Evolutionary conservation across 1,284 basidiomycete genomes (phyloP).

Genomic region (Malassezia equina): DNA sequence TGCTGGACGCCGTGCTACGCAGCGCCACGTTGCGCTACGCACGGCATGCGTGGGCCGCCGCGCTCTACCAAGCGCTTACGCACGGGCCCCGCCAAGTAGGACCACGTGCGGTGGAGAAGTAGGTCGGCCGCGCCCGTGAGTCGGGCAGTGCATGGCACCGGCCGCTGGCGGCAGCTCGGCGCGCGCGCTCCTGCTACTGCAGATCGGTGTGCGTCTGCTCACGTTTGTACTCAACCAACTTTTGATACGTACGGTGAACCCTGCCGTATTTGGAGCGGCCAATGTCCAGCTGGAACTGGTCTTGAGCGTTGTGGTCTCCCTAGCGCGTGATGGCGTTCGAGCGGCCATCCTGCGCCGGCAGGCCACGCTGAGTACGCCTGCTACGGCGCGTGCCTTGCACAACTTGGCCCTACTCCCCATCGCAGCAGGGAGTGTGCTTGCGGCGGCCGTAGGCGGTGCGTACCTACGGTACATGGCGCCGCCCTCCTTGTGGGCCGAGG

Average conservation of each 20-base stretch:
- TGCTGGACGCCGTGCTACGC: constrained; percentile 6
- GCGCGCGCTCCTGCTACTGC: constrained; percentile 72
- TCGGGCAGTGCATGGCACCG: no score
- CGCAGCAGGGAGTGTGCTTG: constrained; percentile 23
- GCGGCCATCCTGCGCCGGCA: constrained; percentile 23
- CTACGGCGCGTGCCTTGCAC: constrained; percentile 17
- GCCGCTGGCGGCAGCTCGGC: constrained; percentile 51
- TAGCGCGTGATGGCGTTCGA: constrained; percentile 74
- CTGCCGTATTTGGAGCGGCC: constrained; percentile 73
- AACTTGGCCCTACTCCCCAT: constrained; percentile 38
- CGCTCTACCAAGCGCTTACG: constrained; percentile 1
- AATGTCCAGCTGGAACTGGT: constrained; percentile 77
- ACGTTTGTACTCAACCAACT: constrained; percentile 83
- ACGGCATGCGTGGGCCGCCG: constrained; percentile 6
- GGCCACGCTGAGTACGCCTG: neutral
- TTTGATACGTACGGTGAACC: constrained; percentile 71
- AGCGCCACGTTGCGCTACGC: constrained; percentile 4
- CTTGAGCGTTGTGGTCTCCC: constrained; percentile 77
- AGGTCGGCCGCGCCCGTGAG: no score
- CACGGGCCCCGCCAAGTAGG: no score
- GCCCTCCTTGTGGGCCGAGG: constrained; percentile 14
- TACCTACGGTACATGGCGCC: constrained; percentile 29
- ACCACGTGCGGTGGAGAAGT: no score
- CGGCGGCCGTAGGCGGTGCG: constrained; percentile 12
- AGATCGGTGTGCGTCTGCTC: constrained; percentile 68